Evolutionary conservation across 805 yeast species (phyloP), one percentile per base, ranked within the genome.

Genomic region (Yamadazyma ubonensis): DNA sequence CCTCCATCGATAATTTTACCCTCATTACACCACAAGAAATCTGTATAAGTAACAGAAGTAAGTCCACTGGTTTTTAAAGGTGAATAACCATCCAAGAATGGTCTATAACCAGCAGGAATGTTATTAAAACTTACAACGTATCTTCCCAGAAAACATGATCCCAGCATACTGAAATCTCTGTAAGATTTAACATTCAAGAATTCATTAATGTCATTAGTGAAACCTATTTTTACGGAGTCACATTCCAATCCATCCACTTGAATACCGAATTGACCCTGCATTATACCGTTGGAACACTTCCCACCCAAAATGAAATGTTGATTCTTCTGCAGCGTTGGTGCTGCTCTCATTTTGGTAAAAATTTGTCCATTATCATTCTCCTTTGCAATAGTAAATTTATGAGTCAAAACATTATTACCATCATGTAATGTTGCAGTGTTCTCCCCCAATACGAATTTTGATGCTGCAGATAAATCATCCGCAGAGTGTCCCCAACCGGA

Each of bases 81-180:
- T n/a, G 36, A 25, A 8, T 32, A 32, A 32, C 36, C 44, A 33
- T 50, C 53, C 25, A 57, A 43, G 37, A 48, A 57, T 7, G 58
- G 57, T 14, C 60, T 43, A 39, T 46, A 55, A 2, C 65, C 66
- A 2, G 63, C 60, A 6, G 65, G 63, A 19, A 61, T 27, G 36
- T 52, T 53, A 4, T 21, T 18, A 39, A 52, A 58, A 11, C 19
- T 38, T 11, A 49, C 44, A 3, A 33, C 36, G 14, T 33, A 45
- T 2, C 36, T 32, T 3, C 39, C 31, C 6, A 39, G 5, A 6
- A 42, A 29, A 45, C 64, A 61, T 2, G 48, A 16, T 10, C 41
- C 42, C 5, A 54, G 42, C 18, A 21, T 35, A 1, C 25, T n/a
- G 31, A 43, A 17, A 38, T 21, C 29, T 9, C 18, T 27, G 6